Conservation (phyloP, 306 rosid species). For the Acacia melanoxylon region DNA sequence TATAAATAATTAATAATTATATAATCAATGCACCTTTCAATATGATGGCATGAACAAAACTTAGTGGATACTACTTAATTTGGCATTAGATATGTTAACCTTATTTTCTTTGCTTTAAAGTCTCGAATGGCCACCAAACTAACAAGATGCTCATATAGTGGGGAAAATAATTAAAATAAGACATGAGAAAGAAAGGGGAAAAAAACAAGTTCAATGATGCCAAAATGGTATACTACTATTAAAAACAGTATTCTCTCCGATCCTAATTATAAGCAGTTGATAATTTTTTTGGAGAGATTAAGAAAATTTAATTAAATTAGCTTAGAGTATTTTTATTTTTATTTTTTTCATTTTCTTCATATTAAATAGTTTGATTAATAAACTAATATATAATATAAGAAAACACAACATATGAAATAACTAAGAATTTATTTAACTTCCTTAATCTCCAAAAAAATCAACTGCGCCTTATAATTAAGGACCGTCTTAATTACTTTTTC, state of each 20-base stretch:
- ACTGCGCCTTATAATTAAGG: too few species aligned
- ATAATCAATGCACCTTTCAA: not conserved
- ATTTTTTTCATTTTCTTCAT: too few species aligned
- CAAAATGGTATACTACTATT: slow-evolving; percentile 35
- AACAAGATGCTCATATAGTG: not conserved
- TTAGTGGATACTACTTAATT: not conserved
- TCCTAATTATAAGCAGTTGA: too few species aligned
- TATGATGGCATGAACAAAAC: not conserved
- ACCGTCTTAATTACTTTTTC: not conserved
- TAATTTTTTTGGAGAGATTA: too few species aligned
- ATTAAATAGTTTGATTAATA: too few species aligned
- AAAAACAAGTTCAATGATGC: slow-evolving; percentile 19
- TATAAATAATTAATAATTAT: not conserved
- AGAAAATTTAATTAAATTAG: too few species aligned
- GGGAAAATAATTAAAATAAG: not conserved
- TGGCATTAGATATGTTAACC: slow-evolving; percentile 16
- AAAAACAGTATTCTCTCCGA: too few species aligned
- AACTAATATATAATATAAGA: too few species aligned
- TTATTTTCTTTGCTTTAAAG: slow-evolving; percentile 33
- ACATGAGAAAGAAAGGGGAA: not conserved
- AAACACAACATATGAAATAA: too few species aligned
- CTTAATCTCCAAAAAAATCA: too few species aligned
- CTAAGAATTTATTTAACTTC: too few species aligned
- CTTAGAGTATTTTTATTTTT: too few species aligned
- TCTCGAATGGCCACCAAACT: slow-evolving; percentile 14